Evolutionary conservation across 148 eudicot genomes (phyloP).

Genomic region (Linanthus parryae): DNA sequence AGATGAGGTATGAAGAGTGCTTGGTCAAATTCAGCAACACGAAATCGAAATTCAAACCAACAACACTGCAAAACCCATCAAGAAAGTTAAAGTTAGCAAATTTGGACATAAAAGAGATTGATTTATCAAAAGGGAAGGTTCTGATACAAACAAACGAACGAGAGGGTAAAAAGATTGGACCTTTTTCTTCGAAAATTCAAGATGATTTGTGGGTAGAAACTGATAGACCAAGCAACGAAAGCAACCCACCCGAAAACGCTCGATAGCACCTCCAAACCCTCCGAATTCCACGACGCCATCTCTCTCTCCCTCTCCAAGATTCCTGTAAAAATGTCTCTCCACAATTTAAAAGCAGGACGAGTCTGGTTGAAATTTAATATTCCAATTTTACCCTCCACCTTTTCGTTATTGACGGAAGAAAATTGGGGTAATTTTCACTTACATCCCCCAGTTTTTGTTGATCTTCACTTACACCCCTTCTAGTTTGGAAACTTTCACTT

Average conservation of each 20-base stretch:
- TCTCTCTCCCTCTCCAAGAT: slow-evolving; percentile 21
- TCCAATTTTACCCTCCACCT: too few species aligned
- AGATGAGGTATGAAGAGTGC: slow-evolving; percentile 66
- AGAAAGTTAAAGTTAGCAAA: background rate
- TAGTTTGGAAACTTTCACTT: too few species aligned
- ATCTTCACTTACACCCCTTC: too few species aligned
- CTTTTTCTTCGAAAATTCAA: slow-evolving; percentile 80
- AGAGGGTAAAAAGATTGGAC: slow-evolving; percentile 15
- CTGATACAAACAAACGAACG: too few species aligned
- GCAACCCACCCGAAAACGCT: slow-evolving; percentile 75
- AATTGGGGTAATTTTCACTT: too few species aligned
- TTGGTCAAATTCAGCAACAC: slow-evolving; percentile 78
- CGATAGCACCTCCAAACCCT: slow-evolving; percentile 40
- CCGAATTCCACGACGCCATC: slow-evolving; percentile 73
- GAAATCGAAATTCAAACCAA: slow-evolving; percentile 80
- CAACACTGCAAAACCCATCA: slow-evolving; percentile 40
- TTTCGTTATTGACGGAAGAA: too few species aligned
- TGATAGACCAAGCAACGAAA: slow-evolving; percentile 80
- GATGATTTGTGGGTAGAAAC: slow-evolving; percentile 76
- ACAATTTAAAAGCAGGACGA: too few species aligned
- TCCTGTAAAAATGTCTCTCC: too few species aligned
- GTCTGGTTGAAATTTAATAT: too few species aligned
- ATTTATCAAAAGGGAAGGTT: too few species aligned
- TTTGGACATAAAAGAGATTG: too few species aligned
- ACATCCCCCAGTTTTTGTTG: too few species aligned